Evolutionary conservation across 768 basidiomycete species (phyloP).

Genomic region (Vararia minispora): DNA sequence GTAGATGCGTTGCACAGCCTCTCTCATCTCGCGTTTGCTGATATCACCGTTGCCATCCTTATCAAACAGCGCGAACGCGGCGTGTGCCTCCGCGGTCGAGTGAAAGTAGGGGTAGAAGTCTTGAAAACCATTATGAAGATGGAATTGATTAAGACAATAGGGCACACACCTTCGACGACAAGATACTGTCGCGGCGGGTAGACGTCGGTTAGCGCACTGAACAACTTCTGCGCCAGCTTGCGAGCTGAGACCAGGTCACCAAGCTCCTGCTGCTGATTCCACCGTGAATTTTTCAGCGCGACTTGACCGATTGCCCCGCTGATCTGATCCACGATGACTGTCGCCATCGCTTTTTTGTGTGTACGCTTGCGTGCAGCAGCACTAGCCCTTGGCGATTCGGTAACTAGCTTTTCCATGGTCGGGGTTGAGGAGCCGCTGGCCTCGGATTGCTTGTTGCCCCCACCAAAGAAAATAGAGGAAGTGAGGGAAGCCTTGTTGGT

Average conservation of each 20-base stretch:
- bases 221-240: constrained; percentile 57
- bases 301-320: constrained; percentile 61
- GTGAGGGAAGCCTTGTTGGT: constrained; percentile 23
- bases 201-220: constrained; percentile 47
- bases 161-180: constrained; percentile 46
- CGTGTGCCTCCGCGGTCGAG: constrained; percentile 58
- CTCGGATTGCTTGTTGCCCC: constrained; percentile 1
- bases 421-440: constrained; percentile 6
- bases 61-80: constrained; percentile 63
- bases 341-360: constrained; percentile 41
- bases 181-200: constrained; percentile 50
- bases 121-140: constrained; percentile 16
- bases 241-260: constrained; percentile 52
- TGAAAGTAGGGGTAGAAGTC: constrained; percentile 75
- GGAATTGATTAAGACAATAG: not conserved
- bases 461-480: constrained; percentile 12
- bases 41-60: constrained; percentile 81
- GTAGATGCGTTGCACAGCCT: constrained; percentile 73
- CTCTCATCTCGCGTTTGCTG: constrained; percentile 67
- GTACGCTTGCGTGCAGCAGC: constrained; percentile 29
- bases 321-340: constrained; percentile 61
- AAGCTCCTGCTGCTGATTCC: constrained; percentile 43
- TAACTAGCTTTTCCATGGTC: constrained; percentile 5
- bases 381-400: constrained; percentile 3
- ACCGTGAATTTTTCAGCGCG: constrained; percentile 53